Evolutionary conservation across 1,284 basidiomycete genomes (phyloP).

Genomic region (Pseudozyma sp.): DNA sequence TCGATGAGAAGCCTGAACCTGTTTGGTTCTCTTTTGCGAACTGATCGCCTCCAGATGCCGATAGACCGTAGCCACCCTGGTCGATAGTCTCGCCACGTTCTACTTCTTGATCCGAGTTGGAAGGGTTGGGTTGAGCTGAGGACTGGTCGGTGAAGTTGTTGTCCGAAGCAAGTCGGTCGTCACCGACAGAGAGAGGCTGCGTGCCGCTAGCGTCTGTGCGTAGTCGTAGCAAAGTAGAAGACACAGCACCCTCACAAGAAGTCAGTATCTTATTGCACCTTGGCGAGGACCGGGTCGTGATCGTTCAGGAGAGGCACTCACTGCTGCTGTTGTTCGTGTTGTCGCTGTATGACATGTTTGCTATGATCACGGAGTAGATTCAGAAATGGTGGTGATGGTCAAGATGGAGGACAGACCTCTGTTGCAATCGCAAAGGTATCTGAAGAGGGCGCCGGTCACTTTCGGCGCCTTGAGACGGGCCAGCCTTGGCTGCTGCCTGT

Average conservation of each 20-base stretch:
- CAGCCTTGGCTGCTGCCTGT: too few relatives aligned
- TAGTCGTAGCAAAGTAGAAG: not conserved
- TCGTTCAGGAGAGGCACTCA: constrained; percentile 7
- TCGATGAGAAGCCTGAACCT: constrained; percentile 40
- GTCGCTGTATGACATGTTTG: constrained; percentile 20
- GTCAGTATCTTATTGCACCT: too few relatives aligned
- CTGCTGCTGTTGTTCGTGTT: constrained; percentile 27
- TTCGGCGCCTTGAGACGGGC: too few relatives aligned
- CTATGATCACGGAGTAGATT: too few relatives aligned
- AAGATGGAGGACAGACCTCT: too few relatives aligned
- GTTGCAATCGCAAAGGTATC: too few relatives aligned
- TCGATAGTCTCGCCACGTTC: constrained; percentile 41
- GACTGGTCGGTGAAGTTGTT: constrained; percentile 46
- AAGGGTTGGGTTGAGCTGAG: constrained; percentile 32
- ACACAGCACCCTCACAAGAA: not conserved
- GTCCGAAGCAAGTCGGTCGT: constrained; percentile 43
- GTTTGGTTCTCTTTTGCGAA: constrained; percentile 45
- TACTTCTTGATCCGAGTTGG: constrained; percentile 14
- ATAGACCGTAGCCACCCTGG: constrained; percentile 44
- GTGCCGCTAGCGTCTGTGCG: constrained; percentile 27
- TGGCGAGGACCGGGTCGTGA: too few relatives aligned
- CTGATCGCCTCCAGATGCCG: constrained; percentile 41
- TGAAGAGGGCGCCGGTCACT: too few relatives aligned
- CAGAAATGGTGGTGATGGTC: too few relatives aligned
- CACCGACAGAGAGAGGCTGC: constrained; percentile 37